These are phyloP conservation scores for Torulaspora quercuum DNA, from an alignment of 805 yeast species.

Conservation along the genomic window DNA sequence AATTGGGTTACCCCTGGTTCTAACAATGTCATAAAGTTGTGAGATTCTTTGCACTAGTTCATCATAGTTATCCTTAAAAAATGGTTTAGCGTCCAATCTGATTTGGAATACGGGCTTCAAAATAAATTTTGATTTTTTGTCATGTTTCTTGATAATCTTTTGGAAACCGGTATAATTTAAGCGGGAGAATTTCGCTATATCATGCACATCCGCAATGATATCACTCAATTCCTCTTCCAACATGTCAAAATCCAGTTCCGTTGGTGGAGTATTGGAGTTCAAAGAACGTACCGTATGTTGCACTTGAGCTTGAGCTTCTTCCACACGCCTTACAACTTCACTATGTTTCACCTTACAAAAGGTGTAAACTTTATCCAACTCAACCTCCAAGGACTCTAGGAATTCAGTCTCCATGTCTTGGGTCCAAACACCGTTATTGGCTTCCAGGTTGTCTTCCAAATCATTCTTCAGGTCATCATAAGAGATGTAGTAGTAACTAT, in stretches of 20 bases:
- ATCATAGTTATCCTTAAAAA: constrained; percentile 93
- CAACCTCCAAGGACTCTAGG: constrained; percentile 68
- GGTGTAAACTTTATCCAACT: constrained; percentile 87
- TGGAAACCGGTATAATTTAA: constrained; percentile 96
- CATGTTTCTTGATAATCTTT: constrained; percentile 94
- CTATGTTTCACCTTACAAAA: constrained; percentile 85
- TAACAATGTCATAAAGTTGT: constrained; percentile 81
- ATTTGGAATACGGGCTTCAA: constrained; percentile 92
- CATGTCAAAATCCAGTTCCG: constrained; percentile 66
- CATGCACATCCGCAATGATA: constrained; percentile 95
- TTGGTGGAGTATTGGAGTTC: constrained; percentile 47
- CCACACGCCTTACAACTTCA: constrained; percentile 81
- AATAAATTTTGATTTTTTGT: constrained; percentile 75
- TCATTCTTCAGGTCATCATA: constrained; percentile 88
- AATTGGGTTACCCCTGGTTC: constrained; percentile 94
- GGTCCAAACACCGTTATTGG: constrained; percentile 61
- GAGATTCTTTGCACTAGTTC: constrained; percentile 83
- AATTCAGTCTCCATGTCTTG: constrained; percentile 79
- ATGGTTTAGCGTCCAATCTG: constrained; percentile 88
- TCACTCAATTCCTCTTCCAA: constrained; percentile 76
- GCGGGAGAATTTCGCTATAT: constrained; percentile 87
- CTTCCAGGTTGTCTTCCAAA: constrained; percentile 62
- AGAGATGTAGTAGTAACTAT: constrained; percentile 83
- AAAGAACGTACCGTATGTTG: constrained; percentile 58
- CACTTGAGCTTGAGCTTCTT: constrained; percentile 73